Conservation (phyloP, 2,329 filamentous ascomycete species). For the Pleomassaria siparia region DNA sequence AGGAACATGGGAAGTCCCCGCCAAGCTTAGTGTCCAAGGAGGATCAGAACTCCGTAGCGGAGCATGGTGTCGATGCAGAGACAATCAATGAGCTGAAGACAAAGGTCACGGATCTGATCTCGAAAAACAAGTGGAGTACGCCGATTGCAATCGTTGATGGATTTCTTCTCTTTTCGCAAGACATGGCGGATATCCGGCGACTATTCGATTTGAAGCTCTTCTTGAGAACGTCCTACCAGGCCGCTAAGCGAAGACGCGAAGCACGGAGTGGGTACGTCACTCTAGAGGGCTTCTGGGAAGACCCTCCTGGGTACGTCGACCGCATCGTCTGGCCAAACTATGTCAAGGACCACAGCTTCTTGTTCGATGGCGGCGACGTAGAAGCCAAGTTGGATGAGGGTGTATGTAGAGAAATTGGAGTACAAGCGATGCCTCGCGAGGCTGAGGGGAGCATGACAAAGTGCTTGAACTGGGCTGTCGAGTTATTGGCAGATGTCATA, state of each 20-base stretch:
- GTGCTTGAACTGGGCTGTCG: slow-evolving; percentile 36
- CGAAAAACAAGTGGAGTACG: slow-evolving; percentile 17
- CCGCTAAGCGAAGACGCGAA: slow-evolving; percentile 66
- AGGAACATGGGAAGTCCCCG: slow-evolving; percentile 63
- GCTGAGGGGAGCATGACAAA: slow-evolving; percentile 36
- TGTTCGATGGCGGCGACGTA: slow-evolving; percentile 73
- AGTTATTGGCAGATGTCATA: slow-evolving; percentile 24
- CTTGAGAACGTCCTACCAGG: slow-evolving; percentile 64
- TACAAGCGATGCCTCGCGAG: slow-evolving; percentile 44
- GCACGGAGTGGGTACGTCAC: slow-evolving; percentile 77
- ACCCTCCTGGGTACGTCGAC: slow-evolving; percentile 93
- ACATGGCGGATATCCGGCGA: slow-evolving; percentile 54
- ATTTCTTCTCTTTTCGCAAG: slow-evolving; percentile 76
- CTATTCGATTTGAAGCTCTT: slow-evolving; percentile 78
- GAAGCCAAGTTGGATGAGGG: slow-evolving; percentile 55
- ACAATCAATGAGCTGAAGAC: slow-evolving; percentile 43
- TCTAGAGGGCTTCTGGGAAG: slow-evolving; percentile 85
- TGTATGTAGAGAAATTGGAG: slow-evolving; percentile 29
- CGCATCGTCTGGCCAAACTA: slow-evolving; percentile 96
- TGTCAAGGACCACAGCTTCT: slow-evolving; percentile 74
- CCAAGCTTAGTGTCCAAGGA: slow-evolving; percentile 57
- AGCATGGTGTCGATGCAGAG: slow-evolving; percentile 30
- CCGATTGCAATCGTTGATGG: slow-evolving; percentile 74
- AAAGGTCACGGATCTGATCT: slow-evolving; percentile 12
- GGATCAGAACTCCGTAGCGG: slow-evolving; percentile 58